Base-by-base conservation (phyloP, 1,284 basidiomycete species). In the Cerrena zonata region DNA sequence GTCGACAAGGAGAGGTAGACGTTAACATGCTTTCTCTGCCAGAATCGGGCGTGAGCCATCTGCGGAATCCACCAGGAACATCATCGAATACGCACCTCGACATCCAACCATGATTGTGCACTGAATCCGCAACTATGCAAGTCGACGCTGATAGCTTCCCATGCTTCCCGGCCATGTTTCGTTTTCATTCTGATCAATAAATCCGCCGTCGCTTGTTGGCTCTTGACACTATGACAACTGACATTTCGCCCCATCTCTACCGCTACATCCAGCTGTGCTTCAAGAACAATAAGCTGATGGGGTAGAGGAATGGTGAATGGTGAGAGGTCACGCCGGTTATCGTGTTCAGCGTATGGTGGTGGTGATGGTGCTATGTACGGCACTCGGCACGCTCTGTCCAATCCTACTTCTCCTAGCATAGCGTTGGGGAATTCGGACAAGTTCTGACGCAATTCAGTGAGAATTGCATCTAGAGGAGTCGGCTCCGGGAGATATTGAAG, bases 351-450 rank as follows among this genome's bases (percentile, higher is more conserved):
- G 48, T 63, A 64, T 1, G 62, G 59, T 4, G 62, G 61, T 12
- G 55, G 52, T 1, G 58, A 37, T 61, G 68, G 68, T 34, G 69
- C 74, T 48, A 80, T 68, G 53, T 76, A 74, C 0, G 89, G 83
- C 15, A 93, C 72, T 27, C 84, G 80, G 56, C 85, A 86, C 7
- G 73, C 72, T 38, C 84, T 80, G 65, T 93, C 90, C 42, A 93
- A 65, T 2, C 90, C 90, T 5, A 93, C 84, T 70, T 93, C 91
- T 39, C 90, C 90, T 3, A 93, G 69, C 78, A 92, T 84, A 18
- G 88, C 83, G 23, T 68, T 62, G 0, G 87, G 82, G 59, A 84
- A 82, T 1, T 63, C 63, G n/a, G 59, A 52, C 11, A 93, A 72
- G 60, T 82, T 76, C 21, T 57, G 56, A 49, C 80, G 78, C 36